Base-by-base conservation (phyloP, 2,329 filamentous ascomycete species). In the Niveomyces coronatus region DNA sequence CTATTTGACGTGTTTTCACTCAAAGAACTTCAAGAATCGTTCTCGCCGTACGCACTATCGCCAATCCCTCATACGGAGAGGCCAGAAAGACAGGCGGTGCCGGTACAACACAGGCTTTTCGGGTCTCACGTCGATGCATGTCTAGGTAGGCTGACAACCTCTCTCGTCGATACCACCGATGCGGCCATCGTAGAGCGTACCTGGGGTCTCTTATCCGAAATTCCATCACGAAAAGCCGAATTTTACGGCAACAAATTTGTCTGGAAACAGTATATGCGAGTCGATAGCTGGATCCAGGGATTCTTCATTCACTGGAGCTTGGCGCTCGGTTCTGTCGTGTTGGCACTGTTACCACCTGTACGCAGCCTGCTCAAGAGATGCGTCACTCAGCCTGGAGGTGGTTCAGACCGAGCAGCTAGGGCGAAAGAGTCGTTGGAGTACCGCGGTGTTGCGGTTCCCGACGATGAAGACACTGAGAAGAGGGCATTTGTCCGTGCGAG, bases 191-290 rank as follows among this genome's bases (percentile, higher is more conserved):
- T 82, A 5, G 68, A 79, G 44, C 66, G 78, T 30, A 71, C 71
- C 8, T 82, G 78, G 78, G 78, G 78, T 13, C 57, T 82, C 2
- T 55, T 74, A 9, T 56, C 63, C n/a, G 54, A 61, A 39, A 60
- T 63, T 3, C 62, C 67, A 7, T 63, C 52, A 20, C 64, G 61
- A 23, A 55, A 58, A 40, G 56, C 60, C 15, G 55, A 71, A 38
- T 63, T 62, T 28, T 82, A 82, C 47, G 78, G 78, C 0, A 64
- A 70, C n/a, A 71, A 71, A 20, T 82, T 82, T 52, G 65, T 61
- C 1, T 79, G 71, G 54, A 53, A 49, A 24, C 72, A 81, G 56
- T 74, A 70, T 51, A 62, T 65, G 51, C 67, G 62, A 44, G 61
- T 67, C 3, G 60, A 63, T 7, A 73, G 66, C 50, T 65, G 64